These are phyloP conservation scores for Camellia sinensis DNA, from an alignment of 148 eudicot genomes.

Conservation along the genomic window DNA sequence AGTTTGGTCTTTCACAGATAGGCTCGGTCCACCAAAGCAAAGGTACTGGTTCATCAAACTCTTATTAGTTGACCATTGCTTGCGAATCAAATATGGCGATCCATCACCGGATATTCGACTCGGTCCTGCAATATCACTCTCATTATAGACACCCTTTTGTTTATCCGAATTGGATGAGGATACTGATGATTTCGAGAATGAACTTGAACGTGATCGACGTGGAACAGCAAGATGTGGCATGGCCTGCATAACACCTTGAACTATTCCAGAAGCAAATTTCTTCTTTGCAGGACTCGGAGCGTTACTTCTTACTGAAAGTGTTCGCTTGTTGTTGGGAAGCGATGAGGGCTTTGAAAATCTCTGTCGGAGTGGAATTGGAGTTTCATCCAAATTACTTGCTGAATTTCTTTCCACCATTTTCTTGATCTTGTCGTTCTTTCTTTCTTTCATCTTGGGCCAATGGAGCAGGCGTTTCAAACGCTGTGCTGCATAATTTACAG, in stretches of 20 bases:
- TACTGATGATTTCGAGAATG: constrained; percentile 54
- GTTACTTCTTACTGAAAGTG: constrained; percentile 74
- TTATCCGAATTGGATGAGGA: constrained; percentile 61
- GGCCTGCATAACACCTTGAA: constrained; percentile 55
- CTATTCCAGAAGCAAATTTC: constrained; percentile 64
- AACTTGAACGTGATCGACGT: constrained; percentile 52
- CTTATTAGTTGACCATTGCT: constrained; percentile 33
- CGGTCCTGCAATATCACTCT: constrained; percentile 33
- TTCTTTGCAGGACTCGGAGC: constrained; percentile 84
- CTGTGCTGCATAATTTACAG: constrained; percentile 43
- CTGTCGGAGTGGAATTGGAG: constrained; percentile 64
- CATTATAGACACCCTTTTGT: constrained; percentile 40
- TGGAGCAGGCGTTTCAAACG: constrained; percentile 58
- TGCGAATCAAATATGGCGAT: constrained; percentile 22
- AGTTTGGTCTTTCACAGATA: constrained; percentile 17
- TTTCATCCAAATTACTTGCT: constrained; percentile 34
- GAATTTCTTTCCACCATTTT: constrained; percentile 31
- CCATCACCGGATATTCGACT: constrained; percentile 26
- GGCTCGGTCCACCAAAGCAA: constrained; percentile 60
- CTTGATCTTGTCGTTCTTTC: constrained; percentile 30
- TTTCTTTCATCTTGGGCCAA: constrained; percentile 56
- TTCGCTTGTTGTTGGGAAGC: constrained; percentile 58
- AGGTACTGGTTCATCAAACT: constrained; percentile 44
- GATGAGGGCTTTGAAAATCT: constrained; percentile 51
- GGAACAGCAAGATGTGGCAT: constrained; percentile 33